Conservation (phyloP, 257 asterid genomes). For the Striga asiatica region DNA sequence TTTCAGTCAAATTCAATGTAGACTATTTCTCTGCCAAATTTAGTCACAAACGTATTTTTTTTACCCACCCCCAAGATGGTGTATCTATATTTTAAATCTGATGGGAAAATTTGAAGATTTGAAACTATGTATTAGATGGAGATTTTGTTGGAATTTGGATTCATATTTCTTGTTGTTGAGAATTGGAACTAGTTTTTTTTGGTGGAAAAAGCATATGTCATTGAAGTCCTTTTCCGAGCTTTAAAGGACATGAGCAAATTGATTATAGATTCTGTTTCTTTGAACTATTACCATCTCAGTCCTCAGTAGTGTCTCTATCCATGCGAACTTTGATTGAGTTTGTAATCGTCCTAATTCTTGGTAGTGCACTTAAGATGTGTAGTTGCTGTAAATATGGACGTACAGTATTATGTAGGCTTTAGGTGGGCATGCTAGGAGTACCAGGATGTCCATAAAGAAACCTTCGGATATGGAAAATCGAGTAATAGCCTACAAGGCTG, state of each 20-base stretch:
- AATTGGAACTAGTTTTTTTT: neutral
- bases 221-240: too few relatives aligned
- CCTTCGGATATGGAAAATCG: conserved; percentile 28
- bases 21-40: too few relatives aligned
- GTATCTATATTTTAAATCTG: conserved; percentile 1
- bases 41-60: too few relatives aligned
- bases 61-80: neutral
- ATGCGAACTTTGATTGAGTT: too few relatives aligned
- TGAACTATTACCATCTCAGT: too few relatives aligned
- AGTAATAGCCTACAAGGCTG: conserved; percentile 5
- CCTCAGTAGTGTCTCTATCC: too few relatives aligned
- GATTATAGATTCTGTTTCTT: neutral
- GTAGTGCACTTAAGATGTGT: conserved; percentile 57
- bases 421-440: conserved; percentile 53
- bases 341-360: conserved; percentile 70
- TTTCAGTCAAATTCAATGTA: too few relatives aligned
- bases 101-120: neutral
- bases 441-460: conserved; percentile 47
- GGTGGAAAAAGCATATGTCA: neutral
- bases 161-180: neutral
- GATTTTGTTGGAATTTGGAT: neutral
- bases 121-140: neutral
- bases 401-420: conserved; percentile 41
- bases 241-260: neutral
- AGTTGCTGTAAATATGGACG: conserved; percentile 79